Conservation (phyloP, 257 asterid species). For the Eucommia ulmoides region DNA sequence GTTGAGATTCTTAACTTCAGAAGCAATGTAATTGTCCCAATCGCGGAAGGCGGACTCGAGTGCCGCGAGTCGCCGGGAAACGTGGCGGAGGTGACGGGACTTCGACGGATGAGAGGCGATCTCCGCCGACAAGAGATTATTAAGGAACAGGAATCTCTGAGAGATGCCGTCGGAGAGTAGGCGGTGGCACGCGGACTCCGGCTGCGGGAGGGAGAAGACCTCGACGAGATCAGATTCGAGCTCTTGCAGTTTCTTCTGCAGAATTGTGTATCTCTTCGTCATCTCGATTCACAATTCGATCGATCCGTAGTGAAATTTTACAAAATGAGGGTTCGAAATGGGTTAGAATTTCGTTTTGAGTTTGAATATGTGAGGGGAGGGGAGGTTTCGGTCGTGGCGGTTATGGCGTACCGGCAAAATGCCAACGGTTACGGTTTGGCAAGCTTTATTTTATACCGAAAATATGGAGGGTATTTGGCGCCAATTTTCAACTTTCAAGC, state of each 20-base stretch:
- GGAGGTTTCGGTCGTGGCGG: neutral
- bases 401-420: too few relatives aligned
- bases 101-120: conserved; percentile 9
- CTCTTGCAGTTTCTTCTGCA: conserved; percentile 49
- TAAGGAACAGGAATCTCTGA: neutral
- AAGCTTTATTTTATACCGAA: too few relatives aligned
- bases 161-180: neutral
- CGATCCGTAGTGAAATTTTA: conserved; percentile 5
- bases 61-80: conserved; percentile 10
- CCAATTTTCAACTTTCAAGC: too few relatives aligned
- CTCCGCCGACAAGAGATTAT: neutral
- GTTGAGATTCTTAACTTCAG: neutral
- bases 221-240: conserved; percentile 33
- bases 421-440: too few relatives aligned
- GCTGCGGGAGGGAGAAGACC: conserved; percentile 18
- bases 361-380: neutral
- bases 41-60: conserved; percentile 9
- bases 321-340: too few relatives aligned
- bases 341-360: too few relatives aligned
- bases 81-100: conserved; percentile 11
- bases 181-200: conserved; percentile 7
- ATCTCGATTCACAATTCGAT: neutral
- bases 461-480: too few relatives aligned
- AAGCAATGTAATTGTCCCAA: conserved; percentile 1
- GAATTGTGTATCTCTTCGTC: conserved; percentile 15